phyloP scores from a whole-genome alignment of 2,329 filamentous ascomycete species.

The Albophoma yamanashiensis region DNA sequence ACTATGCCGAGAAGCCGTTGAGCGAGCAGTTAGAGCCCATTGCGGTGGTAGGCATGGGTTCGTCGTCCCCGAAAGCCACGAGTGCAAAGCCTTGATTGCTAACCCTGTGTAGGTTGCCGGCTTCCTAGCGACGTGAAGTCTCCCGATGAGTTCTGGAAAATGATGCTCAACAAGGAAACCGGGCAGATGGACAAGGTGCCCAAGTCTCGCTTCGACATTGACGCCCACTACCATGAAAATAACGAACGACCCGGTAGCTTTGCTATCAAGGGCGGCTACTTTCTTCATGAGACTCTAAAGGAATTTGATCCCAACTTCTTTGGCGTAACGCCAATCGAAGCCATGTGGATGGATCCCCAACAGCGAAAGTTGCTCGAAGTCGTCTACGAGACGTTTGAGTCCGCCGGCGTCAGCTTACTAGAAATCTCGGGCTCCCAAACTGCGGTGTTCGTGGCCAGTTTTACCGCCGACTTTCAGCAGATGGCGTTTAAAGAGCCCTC shows the following conservation, averaged over 20 bases:
- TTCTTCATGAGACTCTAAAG: constrained; percentile 15
- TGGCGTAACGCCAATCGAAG: constrained; percentile 24
- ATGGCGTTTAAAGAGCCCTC: constrained; percentile 6
- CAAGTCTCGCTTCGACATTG: constrained; percentile 13
- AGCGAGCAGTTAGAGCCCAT: too few species aligned
- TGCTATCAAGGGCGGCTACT: constrained; percentile 11
- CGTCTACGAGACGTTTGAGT: constrained; percentile 29
- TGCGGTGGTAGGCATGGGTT: not conserved
- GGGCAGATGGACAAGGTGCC: constrained; percentile 2
- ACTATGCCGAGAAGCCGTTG: too few species aligned
- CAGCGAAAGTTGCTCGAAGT: constrained; percentile 28
- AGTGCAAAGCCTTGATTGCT: too few species aligned
- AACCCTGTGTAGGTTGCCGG: constrained; percentile 8
- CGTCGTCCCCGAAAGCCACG: too few species aligned
- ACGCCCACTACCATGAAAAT: constrained; percentile 20
- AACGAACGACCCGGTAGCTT: constrained; percentile 13
- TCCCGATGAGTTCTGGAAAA: constrained; percentile 8
- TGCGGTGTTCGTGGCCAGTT: too few species aligned
- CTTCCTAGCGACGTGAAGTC: constrained; percentile 7
- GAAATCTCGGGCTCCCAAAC: too few species aligned
- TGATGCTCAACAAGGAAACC: constrained; percentile 3
- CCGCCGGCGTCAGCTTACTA: constrained; percentile 14
- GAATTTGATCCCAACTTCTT: constrained; percentile 28
- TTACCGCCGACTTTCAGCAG: too few species aligned
- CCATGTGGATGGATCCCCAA: constrained; percentile 28